Conservation (phyloP, 1,139 yeast genomes). For the Torulaspora globosa region DNA sequence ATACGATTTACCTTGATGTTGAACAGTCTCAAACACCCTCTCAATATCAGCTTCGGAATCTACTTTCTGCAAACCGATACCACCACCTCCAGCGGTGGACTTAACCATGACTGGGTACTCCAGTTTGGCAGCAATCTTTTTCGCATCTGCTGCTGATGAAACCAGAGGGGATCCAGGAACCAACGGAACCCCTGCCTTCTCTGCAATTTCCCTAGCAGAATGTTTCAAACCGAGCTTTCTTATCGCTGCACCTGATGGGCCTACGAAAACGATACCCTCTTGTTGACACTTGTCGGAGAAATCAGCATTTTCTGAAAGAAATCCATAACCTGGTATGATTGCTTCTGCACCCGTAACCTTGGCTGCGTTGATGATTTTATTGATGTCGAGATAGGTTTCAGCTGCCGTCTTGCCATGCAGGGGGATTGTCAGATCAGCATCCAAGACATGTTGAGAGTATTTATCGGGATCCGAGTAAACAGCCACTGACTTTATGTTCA, state of each 20-base stretch:
- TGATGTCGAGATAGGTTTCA: constrained; percentile 80
- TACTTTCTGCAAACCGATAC: constrained; percentile 93
- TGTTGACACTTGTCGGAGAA: constrained; percentile 81
- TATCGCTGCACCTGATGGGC: constrained; percentile 92
- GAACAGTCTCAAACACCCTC: constrained; percentile 81
- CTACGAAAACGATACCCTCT: constrained; percentile 87
- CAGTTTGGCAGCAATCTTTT: constrained; percentile 65
- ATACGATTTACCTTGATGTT: constrained; percentile 87
- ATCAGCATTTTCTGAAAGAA: constrained; percentile 92
- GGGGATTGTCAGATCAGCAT: constrained; percentile 78
- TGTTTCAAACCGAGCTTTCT: constrained; percentile 89
- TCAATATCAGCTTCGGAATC: constrained; percentile 75
- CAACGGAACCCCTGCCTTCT: constrained; percentile 81
- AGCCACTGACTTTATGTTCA: constrained; percentile 76
- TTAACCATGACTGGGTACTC: constrained; percentile 94
- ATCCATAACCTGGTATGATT: constrained; percentile 95
- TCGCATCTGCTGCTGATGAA: constrained; percentile 66
- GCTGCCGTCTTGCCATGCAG: constrained; percentile 80
- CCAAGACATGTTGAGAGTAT: constrained; percentile 77
- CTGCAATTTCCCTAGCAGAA: constrained; percentile 92
- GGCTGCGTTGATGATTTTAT: constrained; percentile 81
- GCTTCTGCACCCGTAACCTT: constrained; percentile 82
- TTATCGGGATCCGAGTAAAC: constrained; percentile 88
- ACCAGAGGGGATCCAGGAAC: constrained; percentile 93
- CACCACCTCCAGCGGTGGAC: constrained; percentile 99